A percentile compares a stretch with the other conserved stretches of the same genome.
phyloP scores from a whole-genome alignment of 352 stramenopile genomes.

The Globisporangium lucens region DNA sequence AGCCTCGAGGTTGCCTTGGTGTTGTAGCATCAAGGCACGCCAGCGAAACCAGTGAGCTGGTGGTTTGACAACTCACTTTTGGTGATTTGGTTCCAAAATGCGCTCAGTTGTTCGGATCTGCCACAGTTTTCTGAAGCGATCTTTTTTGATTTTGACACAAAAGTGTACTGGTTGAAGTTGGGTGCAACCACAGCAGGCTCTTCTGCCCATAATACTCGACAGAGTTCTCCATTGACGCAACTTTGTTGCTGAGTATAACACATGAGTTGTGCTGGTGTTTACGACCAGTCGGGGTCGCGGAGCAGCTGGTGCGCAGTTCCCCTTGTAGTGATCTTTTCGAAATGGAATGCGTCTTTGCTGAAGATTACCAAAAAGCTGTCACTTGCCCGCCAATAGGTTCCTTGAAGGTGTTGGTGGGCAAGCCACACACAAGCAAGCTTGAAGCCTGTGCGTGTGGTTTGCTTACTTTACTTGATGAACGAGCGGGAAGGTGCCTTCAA shows the following conservation, averaged over 20 bases:
- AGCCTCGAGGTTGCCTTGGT: no score
- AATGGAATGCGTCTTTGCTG: no score
- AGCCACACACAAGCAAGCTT: neutral
- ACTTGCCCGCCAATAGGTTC: no score
- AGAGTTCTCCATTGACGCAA: neutral
- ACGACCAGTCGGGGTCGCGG: neutral
- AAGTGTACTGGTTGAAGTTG: neutral
- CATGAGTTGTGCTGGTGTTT: neutral
- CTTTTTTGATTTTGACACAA: neutral
- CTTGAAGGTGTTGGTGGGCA: no score
- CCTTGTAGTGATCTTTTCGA: neutral
- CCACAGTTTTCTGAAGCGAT: neutral
- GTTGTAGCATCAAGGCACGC: no score
- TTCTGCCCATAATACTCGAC: neutral
- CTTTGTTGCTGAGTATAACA: neutral
- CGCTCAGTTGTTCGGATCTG: neutral
- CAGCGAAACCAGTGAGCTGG: no score
- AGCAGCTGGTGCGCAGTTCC: neutral
- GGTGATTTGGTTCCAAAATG: neutral
- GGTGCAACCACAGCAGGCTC: neutral
- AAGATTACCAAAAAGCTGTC: no score
- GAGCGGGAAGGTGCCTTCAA: neutral
- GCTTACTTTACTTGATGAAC: neutral
- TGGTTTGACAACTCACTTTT: neutral
- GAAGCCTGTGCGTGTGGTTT: neutral